Evolutionary conservation across 495 filamentous ascomycete genomes (phyloP).

Genomic region (Coniosporium apollinis): DNA sequence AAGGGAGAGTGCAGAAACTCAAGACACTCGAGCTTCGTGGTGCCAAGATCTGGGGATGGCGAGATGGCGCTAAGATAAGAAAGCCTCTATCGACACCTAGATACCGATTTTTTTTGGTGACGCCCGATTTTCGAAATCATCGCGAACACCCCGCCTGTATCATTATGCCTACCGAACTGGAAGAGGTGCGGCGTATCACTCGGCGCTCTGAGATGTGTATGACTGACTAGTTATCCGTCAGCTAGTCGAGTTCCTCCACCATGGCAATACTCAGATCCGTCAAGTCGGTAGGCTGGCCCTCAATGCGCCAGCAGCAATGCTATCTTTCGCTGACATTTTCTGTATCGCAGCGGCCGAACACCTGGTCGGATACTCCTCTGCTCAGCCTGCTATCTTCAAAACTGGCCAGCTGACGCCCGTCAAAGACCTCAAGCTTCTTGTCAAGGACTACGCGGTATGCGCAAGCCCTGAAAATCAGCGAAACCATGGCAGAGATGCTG

Average conservation of each 20-base stretch:
- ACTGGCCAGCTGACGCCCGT: slow-evolving; percentile 58
- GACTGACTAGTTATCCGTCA: slow-evolving; percentile 20
- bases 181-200: slow-evolving; percentile 42
- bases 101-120: not conserved
- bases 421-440: slow-evolving; percentile 75
- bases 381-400: slow-evolving; percentile 72
- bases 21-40: no score
- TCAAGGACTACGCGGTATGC: slow-evolving; percentile 58
- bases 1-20: no score
- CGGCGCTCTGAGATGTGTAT: not conserved
- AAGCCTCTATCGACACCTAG: not conserved
- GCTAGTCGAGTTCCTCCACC: slow-evolving; percentile 84
- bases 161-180: slow-evolving; percentile 63
- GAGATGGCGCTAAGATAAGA: not conserved
- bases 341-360: slow-evolving; percentile 54
- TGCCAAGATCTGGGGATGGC: no score
- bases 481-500: not conserved
- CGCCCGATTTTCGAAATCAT: slow-evolving; percentile 7
- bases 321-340: slow-evolving; percentile 7
- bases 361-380: slow-evolving; percentile 64
- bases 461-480: slow-evolving; percentile 2
- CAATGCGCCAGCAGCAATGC: not conserved
- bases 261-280: slow-evolving; percentile 74
- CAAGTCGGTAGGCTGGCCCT: slow-evolving; percentile 40
- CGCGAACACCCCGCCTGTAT: slow-evolving; percentile 15